phyloP scores from a whole-genome alignment of 148 eudicot genomes.

The Euryodendron excelsum region DNA sequence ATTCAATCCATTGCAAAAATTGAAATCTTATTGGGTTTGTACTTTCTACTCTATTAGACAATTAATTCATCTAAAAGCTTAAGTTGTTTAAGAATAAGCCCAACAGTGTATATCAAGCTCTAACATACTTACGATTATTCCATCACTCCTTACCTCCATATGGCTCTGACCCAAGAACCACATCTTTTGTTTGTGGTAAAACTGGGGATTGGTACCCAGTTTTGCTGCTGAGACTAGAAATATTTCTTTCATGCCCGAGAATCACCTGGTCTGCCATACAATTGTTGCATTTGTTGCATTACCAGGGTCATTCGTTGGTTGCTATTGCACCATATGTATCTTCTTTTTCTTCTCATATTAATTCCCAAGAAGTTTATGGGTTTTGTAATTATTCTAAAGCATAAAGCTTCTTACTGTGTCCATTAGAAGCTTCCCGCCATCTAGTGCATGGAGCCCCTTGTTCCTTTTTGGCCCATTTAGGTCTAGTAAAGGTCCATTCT shows the following conservation, averaged over 20 bases:
- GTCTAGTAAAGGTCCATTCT: no score
- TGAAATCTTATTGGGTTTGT: not conserved
- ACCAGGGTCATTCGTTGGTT: not conserved
- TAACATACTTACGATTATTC: no score
- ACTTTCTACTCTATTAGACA: not conserved
- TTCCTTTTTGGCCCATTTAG: not conserved
- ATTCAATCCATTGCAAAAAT: not conserved
- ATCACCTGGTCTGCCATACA: not conserved
- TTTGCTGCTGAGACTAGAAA: not conserved
- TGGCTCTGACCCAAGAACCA: not conserved
- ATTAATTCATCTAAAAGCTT: not conserved
- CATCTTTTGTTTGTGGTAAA: not conserved
- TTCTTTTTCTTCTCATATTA: not conserved
- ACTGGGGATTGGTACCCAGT: not conserved
- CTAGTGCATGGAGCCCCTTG: not conserved
- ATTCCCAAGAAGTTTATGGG: not conserved
- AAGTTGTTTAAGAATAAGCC: not conserved
- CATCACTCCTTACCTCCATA: not conserved
- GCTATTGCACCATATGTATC: not conserved
- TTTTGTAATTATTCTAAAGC: not conserved
- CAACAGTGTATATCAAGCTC: no score
- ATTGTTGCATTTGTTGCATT: not conserved
- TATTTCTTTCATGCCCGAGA: not conserved
- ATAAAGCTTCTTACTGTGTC: no score
- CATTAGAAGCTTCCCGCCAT: not conserved